Evolutionary conservation across 148 eudicot genomes (phyloP).

Genomic region (Camellia lanceoleosa): DNA sequence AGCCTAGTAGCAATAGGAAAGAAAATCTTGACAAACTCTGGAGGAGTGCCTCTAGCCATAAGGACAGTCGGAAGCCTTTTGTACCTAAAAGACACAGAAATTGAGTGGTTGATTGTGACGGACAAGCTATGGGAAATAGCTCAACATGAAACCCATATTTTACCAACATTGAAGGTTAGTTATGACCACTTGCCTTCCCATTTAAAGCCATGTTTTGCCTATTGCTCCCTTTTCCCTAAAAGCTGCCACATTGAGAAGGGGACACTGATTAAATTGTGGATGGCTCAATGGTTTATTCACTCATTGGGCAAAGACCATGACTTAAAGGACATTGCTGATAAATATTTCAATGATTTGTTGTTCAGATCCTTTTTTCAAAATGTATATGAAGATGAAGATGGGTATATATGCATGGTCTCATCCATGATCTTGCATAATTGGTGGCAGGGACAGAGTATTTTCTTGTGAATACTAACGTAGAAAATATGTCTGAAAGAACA

Average conservation of each 20-base stretch:
- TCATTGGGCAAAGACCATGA: not conserved
- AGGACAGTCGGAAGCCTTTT: too few relatives aligned
- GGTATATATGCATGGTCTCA: conserved; percentile 16
- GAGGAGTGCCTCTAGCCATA: too few relatives aligned
- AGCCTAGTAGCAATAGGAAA: too few relatives aligned
- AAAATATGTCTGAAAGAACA: too few relatives aligned
- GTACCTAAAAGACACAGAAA: too few relatives aligned
- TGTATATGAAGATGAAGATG: not conserved
- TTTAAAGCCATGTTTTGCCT: conserved; percentile 46
- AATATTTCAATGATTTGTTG: conserved; percentile 23
- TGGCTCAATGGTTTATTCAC: conserved; percentile 30
- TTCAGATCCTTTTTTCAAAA: conserved; percentile 36
- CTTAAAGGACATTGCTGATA: conserved; percentile 24
- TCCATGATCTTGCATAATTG: conserved; percentile 42
- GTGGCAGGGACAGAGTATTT: conserved; percentile 24
- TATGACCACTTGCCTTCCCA: conserved; percentile 29
- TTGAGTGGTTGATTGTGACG: not conserved
- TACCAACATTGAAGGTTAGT: conserved; percentile 27
- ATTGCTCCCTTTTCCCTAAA: conserved; percentile 44
- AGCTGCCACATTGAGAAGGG: conserved; percentile 11
- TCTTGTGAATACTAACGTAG: too few relatives aligned
- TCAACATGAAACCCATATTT: not conserved
- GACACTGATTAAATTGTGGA: conserved; percentile 31
- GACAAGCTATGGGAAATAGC: not conserved
- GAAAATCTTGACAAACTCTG: too few relatives aligned